Conservation (phyloP, 1,284 basidiomycete species). For the Trichosporon sp. region DNA sequence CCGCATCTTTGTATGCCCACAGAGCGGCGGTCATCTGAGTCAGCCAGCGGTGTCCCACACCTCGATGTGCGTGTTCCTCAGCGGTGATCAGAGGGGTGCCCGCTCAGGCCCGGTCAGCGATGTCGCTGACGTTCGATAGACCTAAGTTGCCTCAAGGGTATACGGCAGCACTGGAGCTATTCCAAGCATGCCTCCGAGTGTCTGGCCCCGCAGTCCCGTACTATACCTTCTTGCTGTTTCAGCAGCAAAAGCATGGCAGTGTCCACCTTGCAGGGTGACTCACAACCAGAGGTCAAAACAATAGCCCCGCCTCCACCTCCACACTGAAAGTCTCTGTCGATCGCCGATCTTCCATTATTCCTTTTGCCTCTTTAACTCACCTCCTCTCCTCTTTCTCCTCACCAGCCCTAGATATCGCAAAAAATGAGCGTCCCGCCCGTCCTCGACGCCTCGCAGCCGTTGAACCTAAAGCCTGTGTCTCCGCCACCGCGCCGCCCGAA, state of each 20-base stretch:
- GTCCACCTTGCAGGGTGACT: background rate
- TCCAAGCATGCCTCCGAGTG: no score
- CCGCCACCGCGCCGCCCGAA: background rate
- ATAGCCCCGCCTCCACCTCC: constrained; percentile 4
- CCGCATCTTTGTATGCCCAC: no score
- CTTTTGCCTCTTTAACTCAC: background rate
- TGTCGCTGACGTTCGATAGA: no score
- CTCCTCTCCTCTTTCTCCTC: background rate
- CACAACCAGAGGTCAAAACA: background rate
- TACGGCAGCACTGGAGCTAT: no score
- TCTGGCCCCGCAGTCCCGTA: no score
- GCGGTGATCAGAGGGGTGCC: background rate
- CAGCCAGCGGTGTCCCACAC: background rate
- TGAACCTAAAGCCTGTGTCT: background rate
- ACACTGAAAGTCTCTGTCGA: constrained; percentile 6
- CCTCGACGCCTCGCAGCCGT: background rate
- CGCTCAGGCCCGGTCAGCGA: background rate
- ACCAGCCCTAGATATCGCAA: background rate
- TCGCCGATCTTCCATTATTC: background rate
- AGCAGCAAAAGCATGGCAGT: no score
- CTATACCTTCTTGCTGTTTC: no score
- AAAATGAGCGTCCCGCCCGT: background rate
- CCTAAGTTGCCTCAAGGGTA: no score
- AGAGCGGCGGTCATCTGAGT: no score
- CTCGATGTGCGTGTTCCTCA: background rate